phyloP scores from a whole-genome alignment of 1,139 yeast genomes.

The Tardiomyces blankii region DNA sequence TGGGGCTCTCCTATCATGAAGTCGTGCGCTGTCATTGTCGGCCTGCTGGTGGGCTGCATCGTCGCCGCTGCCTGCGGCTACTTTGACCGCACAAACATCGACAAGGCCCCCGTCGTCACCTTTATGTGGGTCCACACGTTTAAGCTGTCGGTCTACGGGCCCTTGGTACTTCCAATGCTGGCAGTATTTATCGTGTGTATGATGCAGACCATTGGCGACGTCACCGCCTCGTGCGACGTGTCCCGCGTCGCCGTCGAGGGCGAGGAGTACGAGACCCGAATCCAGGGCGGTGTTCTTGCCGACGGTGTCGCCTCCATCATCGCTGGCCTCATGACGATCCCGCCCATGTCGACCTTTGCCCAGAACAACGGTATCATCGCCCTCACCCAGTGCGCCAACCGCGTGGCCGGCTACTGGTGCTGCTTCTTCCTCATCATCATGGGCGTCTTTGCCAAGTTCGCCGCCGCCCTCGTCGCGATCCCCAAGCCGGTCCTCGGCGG shows the following conservation, averaged over 20 bases:
- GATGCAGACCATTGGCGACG: constrained; percentile 91
- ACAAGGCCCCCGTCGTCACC: constrained; percentile 70
- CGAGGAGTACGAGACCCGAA: constrained; percentile 62
- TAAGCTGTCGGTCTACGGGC: constrained; percentile 63
- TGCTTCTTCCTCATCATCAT: constrained; percentile 70
- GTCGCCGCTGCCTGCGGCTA: constrained; percentile 89
- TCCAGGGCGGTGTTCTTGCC: constrained; percentile 86
- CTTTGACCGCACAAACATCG: constrained; percentile 46
- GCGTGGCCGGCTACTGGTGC: constrained; percentile 82
- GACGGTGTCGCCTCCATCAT: constrained; percentile 62
- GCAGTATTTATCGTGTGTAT: constrained; percentile 71
- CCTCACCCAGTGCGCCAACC: constrained; percentile 78
- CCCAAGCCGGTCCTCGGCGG: constrained; percentile 85
- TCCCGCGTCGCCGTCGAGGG: constrained; percentile 79
- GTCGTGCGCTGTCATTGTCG: constrained; percentile 81
- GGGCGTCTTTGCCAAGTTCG: constrained; percentile 84
- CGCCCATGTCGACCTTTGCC: constrained; percentile 84
- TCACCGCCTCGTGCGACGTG: constrained; percentile 87
- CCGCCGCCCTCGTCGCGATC: constrained; percentile 78
- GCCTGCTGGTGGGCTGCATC: constrained; percentile 76
- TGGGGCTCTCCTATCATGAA: constrained; percentile 95
- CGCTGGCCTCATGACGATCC: constrained; percentile 53
- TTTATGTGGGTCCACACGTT: constrained; percentile 85
- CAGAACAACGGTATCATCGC: constrained; percentile 92
- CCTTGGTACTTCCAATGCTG: constrained; percentile 70